phyloP scores from a whole-genome alignment of 2,329 filamentous ascomycete genomes.

The Clonostachys solani region DNA sequence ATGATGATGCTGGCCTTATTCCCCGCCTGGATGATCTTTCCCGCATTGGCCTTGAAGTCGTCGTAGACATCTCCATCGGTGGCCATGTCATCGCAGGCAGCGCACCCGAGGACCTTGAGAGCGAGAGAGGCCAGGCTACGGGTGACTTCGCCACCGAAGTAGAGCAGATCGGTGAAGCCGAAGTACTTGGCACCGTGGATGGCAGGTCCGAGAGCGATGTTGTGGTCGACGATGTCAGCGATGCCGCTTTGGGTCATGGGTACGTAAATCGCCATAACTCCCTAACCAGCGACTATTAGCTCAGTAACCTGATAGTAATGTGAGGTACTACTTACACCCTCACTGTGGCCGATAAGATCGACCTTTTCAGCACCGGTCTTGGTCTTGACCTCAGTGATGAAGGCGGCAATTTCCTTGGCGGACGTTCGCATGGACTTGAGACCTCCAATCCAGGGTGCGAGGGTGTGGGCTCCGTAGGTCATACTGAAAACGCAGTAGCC shows the following conservation, averaged over 20 bases:
- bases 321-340: not conserved
- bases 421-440: conserved; percentile 1
- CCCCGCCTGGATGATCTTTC: conserved; percentile 6
- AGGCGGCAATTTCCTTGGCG: conserved; percentile 2
- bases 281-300: not conserved
- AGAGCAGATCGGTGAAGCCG: conserved; percentile 5
- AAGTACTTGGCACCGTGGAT: conserved; percentile 5
- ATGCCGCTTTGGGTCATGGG: conserved; percentile 3
- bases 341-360: conserved; percentile 6
- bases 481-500: conserved; percentile 3
- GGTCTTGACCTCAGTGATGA: conserved; percentile 3
- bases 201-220: conserved; percentile 2
- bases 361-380: conserved; percentile 3
- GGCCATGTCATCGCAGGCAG: conserved; percentile 9
- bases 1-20: conserved; percentile 9
- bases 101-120: conserved; percentile 8
- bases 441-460: conserved; percentile 2
- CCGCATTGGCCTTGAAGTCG: conserved; percentile 6
- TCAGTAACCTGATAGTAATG: no score
- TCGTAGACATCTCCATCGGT: conserved; percentile 4
- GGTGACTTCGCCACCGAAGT: conserved; percentile 5
- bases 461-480: conserved; percentile 3
- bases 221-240: conserved; percentile 2
- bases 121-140: conserved; percentile 1
- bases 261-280: conserved; percentile 3